These are phyloP conservation scores for Dactylellina drechsleri DNA, from an alignment of 2,329 filamentous ascomycete species.

Conservation along the genomic window DNA sequence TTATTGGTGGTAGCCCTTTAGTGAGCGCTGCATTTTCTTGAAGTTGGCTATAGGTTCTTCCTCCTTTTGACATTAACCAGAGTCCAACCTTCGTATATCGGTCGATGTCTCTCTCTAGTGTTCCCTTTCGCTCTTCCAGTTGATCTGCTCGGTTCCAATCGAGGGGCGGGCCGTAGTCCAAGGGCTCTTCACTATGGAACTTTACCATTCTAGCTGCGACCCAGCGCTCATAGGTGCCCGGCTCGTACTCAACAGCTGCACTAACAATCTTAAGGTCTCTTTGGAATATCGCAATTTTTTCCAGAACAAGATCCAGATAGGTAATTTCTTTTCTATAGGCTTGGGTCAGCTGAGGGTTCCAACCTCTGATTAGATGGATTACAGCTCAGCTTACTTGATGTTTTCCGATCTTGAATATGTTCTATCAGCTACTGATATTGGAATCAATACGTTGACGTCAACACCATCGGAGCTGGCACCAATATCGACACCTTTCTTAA, in stretches of 20 bases:
- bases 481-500: conserved; percentile 70
- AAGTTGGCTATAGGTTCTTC: conserved; percentile 74
- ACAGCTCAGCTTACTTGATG: too few relatives aligned
- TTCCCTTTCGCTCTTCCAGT: conserved; percentile 62
- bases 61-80: conserved; percentile 64
- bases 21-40: conserved; percentile 24
- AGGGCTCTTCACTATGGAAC: too few relatives aligned
- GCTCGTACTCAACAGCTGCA: background rate
- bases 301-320: background rate
- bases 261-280: background rate
- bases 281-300: background rate
- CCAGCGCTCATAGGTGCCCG: background rate
- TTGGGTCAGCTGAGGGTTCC: too few relatives aligned
- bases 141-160: conserved; percentile 5
- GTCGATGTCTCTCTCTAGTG: conserved; percentile 66
- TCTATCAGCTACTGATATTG: too few relatives aligned
- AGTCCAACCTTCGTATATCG: conserved; percentile 28
- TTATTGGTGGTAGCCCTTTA: background rate
- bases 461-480: conserved; percentile 67
- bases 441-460: too few relatives aligned
- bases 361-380: too few relatives aligned
- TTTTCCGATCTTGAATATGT: too few relatives aligned
- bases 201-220: background rate
- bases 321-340: background rate
- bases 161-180: too few relatives aligned